phyloP scores from a whole-genome alignment of 2,329 filamentous ascomycete species.

The Cytospora leucostoma region DNA sequence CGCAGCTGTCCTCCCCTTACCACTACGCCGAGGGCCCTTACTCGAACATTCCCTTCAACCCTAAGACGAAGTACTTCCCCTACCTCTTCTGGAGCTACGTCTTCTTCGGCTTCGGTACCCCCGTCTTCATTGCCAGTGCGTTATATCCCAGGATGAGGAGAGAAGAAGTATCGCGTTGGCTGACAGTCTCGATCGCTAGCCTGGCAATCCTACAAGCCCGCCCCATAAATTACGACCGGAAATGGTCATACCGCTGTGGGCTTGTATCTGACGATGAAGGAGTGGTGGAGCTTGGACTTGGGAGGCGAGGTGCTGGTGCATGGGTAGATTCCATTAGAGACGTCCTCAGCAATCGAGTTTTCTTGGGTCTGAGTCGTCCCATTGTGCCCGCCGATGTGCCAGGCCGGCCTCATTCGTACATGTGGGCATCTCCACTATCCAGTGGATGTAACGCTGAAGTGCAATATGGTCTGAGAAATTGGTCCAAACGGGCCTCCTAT shows the following conservation, averaged over 20 bases:
- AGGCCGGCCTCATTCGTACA: neutral
- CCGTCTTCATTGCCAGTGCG: slow-evolving; percentile 65
- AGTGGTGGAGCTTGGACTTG: slow-evolving; percentile 25
- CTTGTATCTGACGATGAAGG: slow-evolving; percentile 21
- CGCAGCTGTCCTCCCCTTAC: slow-evolving; percentile 86
- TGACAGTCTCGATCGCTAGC: slow-evolving; percentile 40
- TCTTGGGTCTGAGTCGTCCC: neutral
- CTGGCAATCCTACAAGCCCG: slow-evolving; percentile 53
- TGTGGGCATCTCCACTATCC: neutral
- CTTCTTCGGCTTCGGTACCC: slow-evolving; percentile 58
- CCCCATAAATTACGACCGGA: slow-evolving; percentile 37
- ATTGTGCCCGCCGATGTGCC: neutral
- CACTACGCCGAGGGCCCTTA: slow-evolving; percentile 97
- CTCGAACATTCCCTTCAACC: slow-evolving; percentile 96
- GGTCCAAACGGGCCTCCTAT: no score
- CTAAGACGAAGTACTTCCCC: slow-evolving; percentile 82
- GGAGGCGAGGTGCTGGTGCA: slow-evolving; percentile 12
- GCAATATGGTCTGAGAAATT: neutral
- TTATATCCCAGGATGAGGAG: slow-evolving; percentile 35
- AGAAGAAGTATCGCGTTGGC: slow-evolving; percentile 4
- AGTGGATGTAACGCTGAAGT: neutral
- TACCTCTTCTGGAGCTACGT: slow-evolving; percentile 78
- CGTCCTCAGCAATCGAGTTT: slow-evolving; percentile 27
- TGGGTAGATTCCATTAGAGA: slow-evolving; percentile 31
- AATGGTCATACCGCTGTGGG: slow-evolving; percentile 3